phyloP scores from a whole-genome alignment of 2,329 filamentous ascomycete species.

The Botrytis medusae region DNA sequence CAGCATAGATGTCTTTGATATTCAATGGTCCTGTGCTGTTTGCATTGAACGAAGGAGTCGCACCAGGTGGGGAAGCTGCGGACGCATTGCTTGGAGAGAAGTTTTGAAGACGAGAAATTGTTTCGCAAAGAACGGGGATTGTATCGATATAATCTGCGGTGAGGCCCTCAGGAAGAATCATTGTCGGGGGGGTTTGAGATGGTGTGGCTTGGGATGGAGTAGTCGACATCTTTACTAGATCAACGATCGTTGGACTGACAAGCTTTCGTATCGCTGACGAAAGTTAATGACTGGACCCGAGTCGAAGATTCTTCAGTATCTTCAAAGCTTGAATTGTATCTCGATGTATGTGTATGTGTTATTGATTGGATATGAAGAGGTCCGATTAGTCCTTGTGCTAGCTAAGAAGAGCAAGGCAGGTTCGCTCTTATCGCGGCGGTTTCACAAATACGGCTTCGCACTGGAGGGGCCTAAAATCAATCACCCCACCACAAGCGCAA shows the following conservation, averaged over 20 bases:
- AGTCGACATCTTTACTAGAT: constrained; percentile 28
- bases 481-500: constrained; percentile 14
- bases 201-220: constrained; percentile 27
- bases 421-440: constrained; percentile 26
- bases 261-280: constrained; percentile 20
- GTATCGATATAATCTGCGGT: constrained; percentile 83
- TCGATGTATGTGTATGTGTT: constrained; percentile 22
- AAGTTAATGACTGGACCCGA: constrained; percentile 7
- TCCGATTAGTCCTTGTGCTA: not conserved
- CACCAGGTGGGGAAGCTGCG: constrained; percentile 36
- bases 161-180: constrained; percentile 57
- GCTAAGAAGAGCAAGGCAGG: constrained; percentile 14
- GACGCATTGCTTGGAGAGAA: constrained; percentile 42
- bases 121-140: constrained; percentile 74
- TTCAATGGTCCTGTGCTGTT: constrained; percentile 33
- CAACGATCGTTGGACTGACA: not conserved
- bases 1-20: constrained; percentile 74
- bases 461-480: constrained; percentile 29
- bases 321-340: not conserved
- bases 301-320: not conserved
- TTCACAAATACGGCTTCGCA: constrained; percentile 4
- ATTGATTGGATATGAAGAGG: constrained; percentile 17
- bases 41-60: constrained; percentile 42
- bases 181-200: constrained; percentile 41
- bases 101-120: constrained; percentile 71